Conservation (phyloP, 169 alveolate genomes). For the Cryptosporidium ryanae region DNA sequence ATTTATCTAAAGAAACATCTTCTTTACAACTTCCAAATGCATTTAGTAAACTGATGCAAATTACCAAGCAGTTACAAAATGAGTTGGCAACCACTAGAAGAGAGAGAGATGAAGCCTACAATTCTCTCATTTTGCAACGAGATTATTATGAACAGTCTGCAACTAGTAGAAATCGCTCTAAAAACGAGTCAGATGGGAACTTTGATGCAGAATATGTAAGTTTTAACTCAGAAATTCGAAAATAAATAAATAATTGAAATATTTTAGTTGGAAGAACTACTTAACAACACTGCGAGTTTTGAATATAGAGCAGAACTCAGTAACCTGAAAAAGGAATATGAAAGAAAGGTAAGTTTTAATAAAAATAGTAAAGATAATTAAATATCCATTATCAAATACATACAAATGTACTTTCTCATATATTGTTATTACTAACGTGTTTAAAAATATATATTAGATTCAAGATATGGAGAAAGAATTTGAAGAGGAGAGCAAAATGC, state of each 20-base stretch:
- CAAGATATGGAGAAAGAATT: conserved; percentile 61
- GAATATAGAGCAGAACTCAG: conserved; percentile 65
- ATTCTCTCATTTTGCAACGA: conserved; percentile 52
- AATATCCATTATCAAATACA: too few relatives aligned
- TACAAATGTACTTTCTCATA: too few relatives aligned
- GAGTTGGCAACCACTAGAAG: conserved; percentile 32
- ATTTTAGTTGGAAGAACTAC: conserved; percentile 40
- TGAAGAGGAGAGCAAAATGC: conserved; percentile 38
- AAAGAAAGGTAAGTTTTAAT: conserved; percentile 47
- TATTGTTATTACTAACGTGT: not conserved
- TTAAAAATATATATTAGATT: conserved; percentile 14
- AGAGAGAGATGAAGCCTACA: conserved; percentile 67
- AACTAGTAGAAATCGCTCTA: not conserved
- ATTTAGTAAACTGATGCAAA: conserved; percentile 47
- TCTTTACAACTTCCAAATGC: conserved; percentile 67
- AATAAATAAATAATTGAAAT: not conserved
- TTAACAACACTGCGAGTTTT: conserved; percentile 40
- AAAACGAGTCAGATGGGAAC: not conserved
- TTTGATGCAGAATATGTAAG: conserved; percentile 41
- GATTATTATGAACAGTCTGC: conserved; percentile 67
- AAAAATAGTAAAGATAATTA: too few relatives aligned
- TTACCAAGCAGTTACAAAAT: conserved; percentile 56
- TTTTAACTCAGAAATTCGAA: not conserved
- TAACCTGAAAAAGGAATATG: conserved; percentile 55
- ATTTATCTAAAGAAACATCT: conserved; percentile 54